phyloP scores from a whole-genome alignment of 305 asterid genomes.

The Fraxinus ornus region DNA sequence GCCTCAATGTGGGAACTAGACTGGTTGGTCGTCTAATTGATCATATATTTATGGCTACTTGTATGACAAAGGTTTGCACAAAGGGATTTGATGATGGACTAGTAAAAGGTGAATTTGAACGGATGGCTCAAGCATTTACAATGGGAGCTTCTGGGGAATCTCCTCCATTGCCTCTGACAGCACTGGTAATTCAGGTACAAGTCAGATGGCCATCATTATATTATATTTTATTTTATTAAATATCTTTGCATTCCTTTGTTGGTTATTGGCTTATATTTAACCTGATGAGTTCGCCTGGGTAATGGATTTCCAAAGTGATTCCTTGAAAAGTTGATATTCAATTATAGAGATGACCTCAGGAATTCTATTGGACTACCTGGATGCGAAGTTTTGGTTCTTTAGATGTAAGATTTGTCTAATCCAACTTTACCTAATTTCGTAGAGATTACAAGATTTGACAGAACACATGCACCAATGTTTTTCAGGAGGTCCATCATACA shows the following conservation, averaged over 20 bases:
- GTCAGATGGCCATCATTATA: constrained; percentile 12
- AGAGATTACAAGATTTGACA: background rate
- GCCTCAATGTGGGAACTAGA: constrained; percentile 13
- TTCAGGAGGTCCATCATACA: background rate
- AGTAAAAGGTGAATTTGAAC: constrained; percentile 60
- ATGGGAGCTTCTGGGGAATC: constrained; percentile 53
- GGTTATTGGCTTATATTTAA: constrained; percentile 4
- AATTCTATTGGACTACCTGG: background rate
- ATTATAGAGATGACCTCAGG: background rate
- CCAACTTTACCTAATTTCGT: background rate
- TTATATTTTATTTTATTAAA: constrained; percentile 9
- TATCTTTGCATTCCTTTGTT: constrained; percentile 12
- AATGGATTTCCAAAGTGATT: constrained; percentile 6
- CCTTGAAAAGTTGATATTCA: constrained; percentile 9
- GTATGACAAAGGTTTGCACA: constrained; percentile 64
- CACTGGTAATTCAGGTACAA: constrained; percentile 79
- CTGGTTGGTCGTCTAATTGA: constrained; percentile 13
- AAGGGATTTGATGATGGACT: constrained; percentile 51
- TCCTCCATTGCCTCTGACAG: constrained; percentile 68
- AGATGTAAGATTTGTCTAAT: background rate
- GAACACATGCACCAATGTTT: background rate
- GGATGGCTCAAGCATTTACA: constrained; percentile 67
- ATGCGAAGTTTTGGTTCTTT: background rate
- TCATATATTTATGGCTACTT: constrained; percentile 12
- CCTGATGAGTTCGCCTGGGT: background rate